Percentiles rank a stretch among this genome's conserved stretches.
These are phyloP conservation scores for Aspergillus udagawae DNA, from an alignment of 2,329 filamentous ascomycete genomes.

Conservation along the genomic window DNA sequence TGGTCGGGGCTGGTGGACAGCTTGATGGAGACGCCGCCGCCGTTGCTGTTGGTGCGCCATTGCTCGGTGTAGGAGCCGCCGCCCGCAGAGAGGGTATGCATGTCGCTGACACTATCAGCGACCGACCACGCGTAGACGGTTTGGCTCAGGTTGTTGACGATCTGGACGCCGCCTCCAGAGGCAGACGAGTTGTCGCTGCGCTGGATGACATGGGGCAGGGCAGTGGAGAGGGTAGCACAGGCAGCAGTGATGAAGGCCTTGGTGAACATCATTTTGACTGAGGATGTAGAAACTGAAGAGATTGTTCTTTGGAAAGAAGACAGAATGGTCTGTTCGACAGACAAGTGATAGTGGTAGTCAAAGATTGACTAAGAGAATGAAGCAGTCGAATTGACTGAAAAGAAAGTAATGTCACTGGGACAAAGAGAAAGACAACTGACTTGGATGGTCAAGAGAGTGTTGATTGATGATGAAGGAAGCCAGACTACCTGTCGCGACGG, in stretches of 20 bases:
- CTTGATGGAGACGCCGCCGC: constrained; percentile 43
- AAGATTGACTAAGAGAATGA: neutral
- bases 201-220: constrained; percentile 26
- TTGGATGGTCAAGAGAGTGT: neutral
- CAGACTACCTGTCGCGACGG: neutral
- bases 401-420: constrained; percentile 1
- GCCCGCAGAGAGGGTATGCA: constrained; percentile 29
- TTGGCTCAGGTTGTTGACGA: constrained; percentile 36
- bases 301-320: neutral
- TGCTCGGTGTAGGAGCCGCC: constrained; percentile 34
- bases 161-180: constrained; percentile 27
- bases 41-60: constrained; percentile 34
- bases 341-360: constrained; percentile 1
- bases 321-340: neutral
- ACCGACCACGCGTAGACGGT: constrained; percentile 42
- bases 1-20: constrained; percentile 29
- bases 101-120: constrained; percentile 28
- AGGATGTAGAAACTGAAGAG: constrained; percentile 1
- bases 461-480: neutral
- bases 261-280: constrained; percentile 35
- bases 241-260: constrained; percentile 32
- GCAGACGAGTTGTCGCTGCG: constrained; percentile 15
- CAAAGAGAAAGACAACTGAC: neutral
- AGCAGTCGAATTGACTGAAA: constrained; percentile 1
- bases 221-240: constrained; percentile 28